Evolutionary conservation across 1,139 yeast genomes (phyloP).

Genomic region (Suhomyces taliae): DNA sequence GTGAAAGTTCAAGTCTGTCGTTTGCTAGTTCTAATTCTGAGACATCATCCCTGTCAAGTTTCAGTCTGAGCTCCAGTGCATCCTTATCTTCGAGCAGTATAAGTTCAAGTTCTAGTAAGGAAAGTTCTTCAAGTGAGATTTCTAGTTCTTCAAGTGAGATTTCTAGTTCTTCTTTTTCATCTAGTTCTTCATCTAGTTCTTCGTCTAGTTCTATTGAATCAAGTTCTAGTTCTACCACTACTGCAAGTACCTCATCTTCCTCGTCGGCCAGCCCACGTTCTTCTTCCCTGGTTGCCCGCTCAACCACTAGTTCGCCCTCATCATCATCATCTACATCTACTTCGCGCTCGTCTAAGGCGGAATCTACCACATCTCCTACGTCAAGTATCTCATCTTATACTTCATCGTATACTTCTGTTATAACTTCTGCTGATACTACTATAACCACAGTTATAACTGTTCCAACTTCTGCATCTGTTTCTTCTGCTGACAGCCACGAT

Average conservation of each 20-base stretch:
- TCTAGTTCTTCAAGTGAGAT: slow-evolving; percentile 26
- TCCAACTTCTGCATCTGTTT: slow-evolving; percentile 30
- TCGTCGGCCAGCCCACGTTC: slow-evolving; percentile 8
- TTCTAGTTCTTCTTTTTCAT: slow-evolving; percentile 35
- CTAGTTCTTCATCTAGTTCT: slow-evolving; percentile 41
- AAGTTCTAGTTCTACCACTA: not conserved
- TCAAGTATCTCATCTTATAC: slow-evolving; percentile 7
- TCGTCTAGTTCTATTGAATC: not conserved
- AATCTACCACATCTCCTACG: slow-evolving; percentile 1
- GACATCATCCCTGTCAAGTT: not conserved
- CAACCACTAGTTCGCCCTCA: slow-evolving; percentile 11
- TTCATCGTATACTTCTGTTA: slow-evolving; percentile 26
- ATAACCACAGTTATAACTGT: slow-evolving; percentile 43
- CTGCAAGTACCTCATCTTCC: slow-evolving; percentile 13
- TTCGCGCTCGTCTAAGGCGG: slow-evolving; percentile 1
- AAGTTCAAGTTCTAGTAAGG: not conserved
- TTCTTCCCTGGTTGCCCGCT: slow-evolving; percentile 12
- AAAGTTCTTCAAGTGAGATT: slow-evolving; percentile 1
- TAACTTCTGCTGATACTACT: slow-evolving; percentile 36
- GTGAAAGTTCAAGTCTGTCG: not conserved
- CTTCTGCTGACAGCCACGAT: slow-evolving; percentile 13
- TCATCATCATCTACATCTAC: slow-evolving; percentile 3
- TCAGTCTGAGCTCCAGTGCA: not conserved
- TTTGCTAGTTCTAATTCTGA: not conserved
- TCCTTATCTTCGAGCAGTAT: not conserved